Evolutionary conservation across 305 asterid species (phyloP).

Genomic region (Solanum aculeatissimum): DNA sequence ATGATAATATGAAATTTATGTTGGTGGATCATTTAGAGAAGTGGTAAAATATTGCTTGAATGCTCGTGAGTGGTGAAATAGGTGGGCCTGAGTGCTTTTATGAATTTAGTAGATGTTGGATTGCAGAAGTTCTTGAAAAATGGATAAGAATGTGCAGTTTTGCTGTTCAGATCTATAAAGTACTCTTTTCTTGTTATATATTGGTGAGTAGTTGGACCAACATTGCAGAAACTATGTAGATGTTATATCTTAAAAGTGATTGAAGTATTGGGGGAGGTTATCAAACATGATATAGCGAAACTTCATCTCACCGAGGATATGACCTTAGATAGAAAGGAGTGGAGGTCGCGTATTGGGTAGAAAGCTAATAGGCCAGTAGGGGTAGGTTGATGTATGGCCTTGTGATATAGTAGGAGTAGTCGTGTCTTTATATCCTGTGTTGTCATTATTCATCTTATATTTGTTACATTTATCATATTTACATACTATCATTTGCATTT

Average conservation of each 20-base stretch:
- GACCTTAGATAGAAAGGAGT: too few species aligned
- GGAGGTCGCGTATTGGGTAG: too few species aligned
- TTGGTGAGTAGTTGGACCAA: background rate
- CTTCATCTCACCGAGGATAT: too few species aligned
- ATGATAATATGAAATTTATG: background rate
- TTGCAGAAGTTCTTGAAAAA: background rate
- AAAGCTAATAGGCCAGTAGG: too few species aligned
- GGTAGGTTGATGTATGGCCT: too few species aligned
- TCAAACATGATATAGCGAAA: too few species aligned
- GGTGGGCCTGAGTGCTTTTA: background rate
- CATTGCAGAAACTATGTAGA: background rate
- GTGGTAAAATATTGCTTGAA: background rate
- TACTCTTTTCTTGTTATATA: background rate
- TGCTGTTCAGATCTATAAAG: background rate
- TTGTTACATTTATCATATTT: too few species aligned
- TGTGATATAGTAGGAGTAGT: too few species aligned
- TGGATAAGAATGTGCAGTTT: background rate
- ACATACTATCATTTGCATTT: too few species aligned
- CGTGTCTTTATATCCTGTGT: too few species aligned
- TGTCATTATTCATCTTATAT: too few species aligned
- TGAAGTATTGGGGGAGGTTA: too few species aligned
- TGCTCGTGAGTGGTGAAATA: background rate
- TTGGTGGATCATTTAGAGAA: background rate
- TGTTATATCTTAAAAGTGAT: background rate
- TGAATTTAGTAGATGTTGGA: background rate